A percentile compares a stretch with the other conserved stretches of the same genome.
Conservation (phyloP, 805 yeast genomes). For the Zygotorulaspora florentina region DNA sequence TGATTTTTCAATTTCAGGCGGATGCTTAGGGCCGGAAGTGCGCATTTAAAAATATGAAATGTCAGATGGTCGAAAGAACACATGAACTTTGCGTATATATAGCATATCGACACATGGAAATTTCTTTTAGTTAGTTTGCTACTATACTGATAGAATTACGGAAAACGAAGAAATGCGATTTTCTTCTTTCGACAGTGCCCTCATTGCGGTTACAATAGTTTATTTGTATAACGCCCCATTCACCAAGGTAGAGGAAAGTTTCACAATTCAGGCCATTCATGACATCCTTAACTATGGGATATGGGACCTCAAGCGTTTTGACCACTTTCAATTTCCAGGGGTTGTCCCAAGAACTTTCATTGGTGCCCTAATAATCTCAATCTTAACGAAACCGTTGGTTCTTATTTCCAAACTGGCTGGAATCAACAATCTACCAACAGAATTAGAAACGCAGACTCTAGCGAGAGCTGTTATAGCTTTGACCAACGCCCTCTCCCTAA, state of each 20-base stretch:
- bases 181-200: constrained; percentile 30
- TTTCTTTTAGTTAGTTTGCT: no score
- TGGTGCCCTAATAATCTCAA: constrained; percentile 58
- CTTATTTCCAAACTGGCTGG: constrained; percentile 9
- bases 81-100: not conserved
- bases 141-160: no score
- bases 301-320: constrained; percentile 45
- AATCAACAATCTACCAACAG: constrained; percentile 30
- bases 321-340: constrained; percentile 80
- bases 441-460: constrained; percentile 48
- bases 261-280: constrained; percentile 83
- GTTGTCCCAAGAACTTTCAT: constrained; percentile 82
- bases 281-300: constrained; percentile 68
- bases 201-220: constrained; percentile 45
- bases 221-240: constrained; percentile 64
- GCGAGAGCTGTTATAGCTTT: constrained; percentile 62
- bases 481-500: constrained; percentile 50
- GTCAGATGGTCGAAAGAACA: not conserved
- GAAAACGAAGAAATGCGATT: constrained; percentile 17
- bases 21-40: not conserved
- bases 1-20: no score
- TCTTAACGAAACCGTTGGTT: constrained; percentile 40
- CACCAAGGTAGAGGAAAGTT: constrained; percentile 93
- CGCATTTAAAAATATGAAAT: not conserved
- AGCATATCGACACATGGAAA: not conserved